Conservation (phyloP, 1,284 basidiomycete species). For the Neonothopanus nambi region DNA sequence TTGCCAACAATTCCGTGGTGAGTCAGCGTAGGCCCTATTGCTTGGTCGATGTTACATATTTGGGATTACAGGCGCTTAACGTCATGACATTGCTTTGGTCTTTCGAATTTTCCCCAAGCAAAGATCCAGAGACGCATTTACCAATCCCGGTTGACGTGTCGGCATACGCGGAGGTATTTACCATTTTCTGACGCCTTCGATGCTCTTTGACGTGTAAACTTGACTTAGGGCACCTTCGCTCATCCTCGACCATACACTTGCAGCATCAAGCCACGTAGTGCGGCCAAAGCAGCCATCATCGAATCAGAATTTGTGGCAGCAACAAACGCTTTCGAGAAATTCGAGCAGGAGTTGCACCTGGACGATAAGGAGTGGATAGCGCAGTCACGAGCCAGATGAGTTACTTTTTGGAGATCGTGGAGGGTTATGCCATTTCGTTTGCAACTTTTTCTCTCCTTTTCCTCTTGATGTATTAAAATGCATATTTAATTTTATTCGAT, state of each 20-base stretch:
- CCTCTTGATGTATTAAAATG: too few relatives aligned
- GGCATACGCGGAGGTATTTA: not conserved
- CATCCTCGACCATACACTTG: conserved; percentile 4
- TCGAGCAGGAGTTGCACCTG: not conserved
- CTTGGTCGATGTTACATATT: too few relatives aligned
- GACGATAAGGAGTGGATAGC: conserved; percentile 1
- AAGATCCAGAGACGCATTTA: not conserved
- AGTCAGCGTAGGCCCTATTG: not conserved
- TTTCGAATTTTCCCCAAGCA: conserved; percentile 4
- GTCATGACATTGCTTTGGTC: conserved; percentile 12
- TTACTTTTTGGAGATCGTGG: too few relatives aligned
- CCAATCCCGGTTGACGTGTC: not conserved
- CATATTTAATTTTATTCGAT: too few relatives aligned
- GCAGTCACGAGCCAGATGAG: not conserved
- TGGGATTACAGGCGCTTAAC: conserved; percentile 10
- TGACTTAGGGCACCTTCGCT: not conserved
- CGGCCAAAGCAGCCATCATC: not conserved
- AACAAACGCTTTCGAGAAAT: not conserved
- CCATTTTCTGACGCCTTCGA: not conserved
- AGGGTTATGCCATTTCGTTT: too few relatives aligned
- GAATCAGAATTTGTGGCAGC: not conserved
- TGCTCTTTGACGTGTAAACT: not conserved
- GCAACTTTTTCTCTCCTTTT: too few relatives aligned
- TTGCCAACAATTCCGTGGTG: conserved; percentile 5
- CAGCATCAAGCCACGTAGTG: conserved; percentile 3